Base-by-base conservation (phyloP, 2,329 filamentous ascomycete genomes). In the Sporothrix humicola region DNA sequence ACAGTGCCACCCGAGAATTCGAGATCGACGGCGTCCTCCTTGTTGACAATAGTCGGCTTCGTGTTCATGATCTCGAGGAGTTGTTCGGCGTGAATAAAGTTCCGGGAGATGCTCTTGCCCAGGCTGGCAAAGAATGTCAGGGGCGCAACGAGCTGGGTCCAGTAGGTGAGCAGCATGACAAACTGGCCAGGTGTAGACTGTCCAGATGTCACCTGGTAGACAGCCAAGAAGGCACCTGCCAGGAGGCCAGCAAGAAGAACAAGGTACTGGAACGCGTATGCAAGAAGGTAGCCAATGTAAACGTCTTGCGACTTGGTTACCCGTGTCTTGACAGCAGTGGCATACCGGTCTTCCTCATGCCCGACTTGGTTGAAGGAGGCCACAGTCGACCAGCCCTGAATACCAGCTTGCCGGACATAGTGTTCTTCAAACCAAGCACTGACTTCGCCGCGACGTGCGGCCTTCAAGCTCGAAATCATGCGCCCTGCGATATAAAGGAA, bases 151-250 rank as follows among this genome's bases (percentile, higher is more conserved):
- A 94, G 84, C 78, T 93, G 91, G 20, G 87, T 87, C 91, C 93
- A 93, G 80, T 93, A 94, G 71, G 90, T 91, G 74, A 93, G 82
- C 17, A 94, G 84, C 81, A 90, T 89, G 72, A 92, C 89, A 77
- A 94, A 93, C 76, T 91, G 86, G 72, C 91, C 91, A 12, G 91
- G 84, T 5, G 87, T 88, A 4, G 88, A 87, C 71, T 86, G 81
- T 1, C 86, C 87, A n/a, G 85, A 85, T 1, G 86, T 90, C 72
- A 94, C 90, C 75, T 92, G 90, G 79, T 90, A 92, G 0, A 90
- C 87, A 1, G 87, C 87, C 56, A 90, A 77, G 77, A 88, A 88
- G 1, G 87, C 84, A 50, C 88, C 88, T 3, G 91, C 91, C 15
- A 92, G 85, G 56, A 94, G 87, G 73, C 92, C 92, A 74, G 87